Conservation (phyloP, 2,329 filamentous ascomycete genomes). For the Aspergillus ruber region DNA sequence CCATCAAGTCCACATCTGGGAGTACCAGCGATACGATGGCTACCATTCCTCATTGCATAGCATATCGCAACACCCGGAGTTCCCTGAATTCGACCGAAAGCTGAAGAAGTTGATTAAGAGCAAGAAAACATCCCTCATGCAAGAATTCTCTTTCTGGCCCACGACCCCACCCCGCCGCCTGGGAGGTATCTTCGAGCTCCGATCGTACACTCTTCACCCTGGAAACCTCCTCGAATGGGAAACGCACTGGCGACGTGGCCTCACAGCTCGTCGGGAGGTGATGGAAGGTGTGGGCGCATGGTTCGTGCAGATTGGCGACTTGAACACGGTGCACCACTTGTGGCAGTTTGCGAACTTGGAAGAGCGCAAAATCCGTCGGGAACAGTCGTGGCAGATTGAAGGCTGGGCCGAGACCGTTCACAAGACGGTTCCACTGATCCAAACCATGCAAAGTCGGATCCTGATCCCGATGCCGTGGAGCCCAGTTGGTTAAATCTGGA, state of each 20-base stretch:
- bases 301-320: slow-evolving; percentile 96
- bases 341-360: slow-evolving; percentile 98
- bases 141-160: slow-evolving; percentile 99
- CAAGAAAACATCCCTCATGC: slow-evolving; percentile 90
- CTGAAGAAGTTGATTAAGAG: slow-evolving; percentile 77
- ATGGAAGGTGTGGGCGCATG: slow-evolving; percentile 98
- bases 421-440: slow-evolving; percentile 95
- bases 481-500: slow-evolving; percentile 62
- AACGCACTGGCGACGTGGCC: slow-evolving; percentile 89
- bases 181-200: slow-evolving; percentile 89
- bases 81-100: slow-evolving; percentile 73
- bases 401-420: slow-evolving; percentile 97
- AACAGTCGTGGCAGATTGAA: slow-evolving; percentile 91
- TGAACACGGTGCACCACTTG: slow-evolving; percentile 95
- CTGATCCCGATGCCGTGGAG: slow-evolving; percentile 95
- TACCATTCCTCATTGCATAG: slow-evolving; percentile 87
- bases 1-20: slow-evolving; percentile 91
- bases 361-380: slow-evolving; percentile 80
- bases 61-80: slow-evolving; percentile 78
- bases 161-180: slow-evolving; percentile 84
- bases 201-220: slow-evolving; percentile 92
- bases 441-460: slow-evolving; percentile 91
- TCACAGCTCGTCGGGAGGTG: slow-evolving; percentile 85
- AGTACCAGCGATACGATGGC: slow-evolving; percentile 94
- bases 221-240: slow-evolving; percentile 98